A percentile compares a stretch with the other conserved stretches of the same genome.
phyloP scores from a whole-genome alignment of 305 asterid species.

The Euphrasia arctica region DNA sequence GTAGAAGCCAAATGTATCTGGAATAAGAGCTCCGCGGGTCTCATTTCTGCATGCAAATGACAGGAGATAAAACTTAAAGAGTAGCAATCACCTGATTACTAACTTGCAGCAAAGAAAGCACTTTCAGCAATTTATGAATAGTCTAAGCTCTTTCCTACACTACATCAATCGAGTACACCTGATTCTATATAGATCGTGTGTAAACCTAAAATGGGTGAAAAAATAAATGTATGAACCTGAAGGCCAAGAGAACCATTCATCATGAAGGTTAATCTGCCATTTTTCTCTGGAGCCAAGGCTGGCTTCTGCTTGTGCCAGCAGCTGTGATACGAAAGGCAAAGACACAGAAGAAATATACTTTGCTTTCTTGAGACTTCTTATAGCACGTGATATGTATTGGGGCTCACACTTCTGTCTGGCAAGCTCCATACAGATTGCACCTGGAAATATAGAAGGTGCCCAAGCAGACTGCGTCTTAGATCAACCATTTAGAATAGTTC shows the following conservation, averaged over 20 bases:
- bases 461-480: not conserved
- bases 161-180: not conserved
- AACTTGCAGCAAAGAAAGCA: not conserved
- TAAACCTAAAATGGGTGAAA: conserved; percentile 14
- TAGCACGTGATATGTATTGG: conserved; percentile 53
- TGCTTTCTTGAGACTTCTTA: conserved; percentile 78
- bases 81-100: not conserved
- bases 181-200: conserved; percentile 1
- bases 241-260: conserved; percentile 84
- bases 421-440: conserved; percentile 85
- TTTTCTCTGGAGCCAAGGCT: conserved; percentile 71
- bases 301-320: conserved; percentile 93
- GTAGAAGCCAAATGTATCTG: conserved; percentile 77
- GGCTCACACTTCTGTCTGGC: conserved; percentile 75
- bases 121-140: conserved; percentile 1
- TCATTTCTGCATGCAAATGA: conserved; percentile 49
- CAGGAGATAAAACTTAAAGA: conserved; percentile 7
- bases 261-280: conserved; percentile 65
- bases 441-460: conserved; percentile 34
- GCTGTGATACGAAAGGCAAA: conserved; percentile 61
- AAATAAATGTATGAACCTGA: conserved; percentile 47
- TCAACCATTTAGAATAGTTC: not conserved
- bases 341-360: conserved; percentile 42
- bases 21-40: conserved; percentile 80
- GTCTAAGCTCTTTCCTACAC: conserved; percentile 7